These are phyloP conservation scores for Trifolium fragiferum DNA, from an alignment of 306 rosid genomes.

Conservation along the genomic window DNA sequence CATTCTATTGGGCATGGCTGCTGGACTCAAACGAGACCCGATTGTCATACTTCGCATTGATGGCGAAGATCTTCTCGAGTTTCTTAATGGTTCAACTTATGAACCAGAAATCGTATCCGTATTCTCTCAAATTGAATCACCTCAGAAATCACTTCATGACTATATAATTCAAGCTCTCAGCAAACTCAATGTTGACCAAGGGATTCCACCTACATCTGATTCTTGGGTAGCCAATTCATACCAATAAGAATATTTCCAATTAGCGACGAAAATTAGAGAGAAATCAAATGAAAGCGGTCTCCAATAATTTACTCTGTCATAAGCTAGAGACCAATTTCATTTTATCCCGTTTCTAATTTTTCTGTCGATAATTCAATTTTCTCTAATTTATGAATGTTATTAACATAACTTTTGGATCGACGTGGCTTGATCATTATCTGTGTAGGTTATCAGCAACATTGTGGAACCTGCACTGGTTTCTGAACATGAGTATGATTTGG, in stretches of 20 bases:
- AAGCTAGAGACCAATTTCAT: background rate
- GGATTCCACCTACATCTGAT: conserved; percentile 92
- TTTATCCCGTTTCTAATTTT: background rate
- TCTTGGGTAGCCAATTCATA: conserved; percentile 63
- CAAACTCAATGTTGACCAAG: conserved; percentile 86
- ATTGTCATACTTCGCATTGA: conserved; percentile 90
- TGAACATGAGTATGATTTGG: conserved; percentile 50
- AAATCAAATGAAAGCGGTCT: background rate
- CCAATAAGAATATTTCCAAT: background rate
- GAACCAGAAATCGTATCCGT: conserved; percentile 71
- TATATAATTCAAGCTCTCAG: conserved; percentile 65
- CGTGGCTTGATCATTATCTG: background rate
- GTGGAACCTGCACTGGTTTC: conserved; percentile 71
- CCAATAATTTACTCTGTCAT: background rate
- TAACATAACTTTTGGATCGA: background rate
- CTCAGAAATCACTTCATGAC: conserved; percentile 56
- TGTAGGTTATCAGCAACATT: conserved; percentile 61
- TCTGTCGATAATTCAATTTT: background rate
- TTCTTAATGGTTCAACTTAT: conserved; percentile 65
- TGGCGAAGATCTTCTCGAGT: conserved; percentile 93
- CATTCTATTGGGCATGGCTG: conserved; percentile 94
- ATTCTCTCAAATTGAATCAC: conserved; percentile 56
- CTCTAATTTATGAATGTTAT: background rate
- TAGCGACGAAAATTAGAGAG: background rate
- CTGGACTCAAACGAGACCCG: conserved; percentile 96